A percentile compares a stretch with the other conserved stretches of the same genome.
These are phyloP conservation scores for Lenwebbia sp. DNA, from an alignment of 345 rosid genomes.

Conservation along the genomic window DNA sequence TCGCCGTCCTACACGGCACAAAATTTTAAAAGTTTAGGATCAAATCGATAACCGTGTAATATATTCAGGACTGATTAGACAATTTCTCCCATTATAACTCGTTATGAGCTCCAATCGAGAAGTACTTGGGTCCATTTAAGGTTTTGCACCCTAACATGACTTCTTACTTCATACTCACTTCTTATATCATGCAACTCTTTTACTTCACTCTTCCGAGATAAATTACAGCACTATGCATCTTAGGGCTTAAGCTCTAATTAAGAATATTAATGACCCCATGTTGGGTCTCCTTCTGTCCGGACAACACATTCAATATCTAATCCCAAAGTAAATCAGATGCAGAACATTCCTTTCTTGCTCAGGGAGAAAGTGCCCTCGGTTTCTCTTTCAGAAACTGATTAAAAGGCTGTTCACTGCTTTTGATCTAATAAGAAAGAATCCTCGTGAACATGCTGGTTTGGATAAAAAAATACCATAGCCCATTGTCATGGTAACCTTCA, in stretches of 20 bases:
- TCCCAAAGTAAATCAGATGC: background rate
- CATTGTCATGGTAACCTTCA: too few relatives aligned
- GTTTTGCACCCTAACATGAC: background rate
- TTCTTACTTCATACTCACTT: background rate
- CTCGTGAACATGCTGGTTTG: too few relatives aligned
- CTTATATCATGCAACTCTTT: background rate
- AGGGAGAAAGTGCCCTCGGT: background rate
- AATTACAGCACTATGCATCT: background rate
- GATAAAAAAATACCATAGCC: background rate
- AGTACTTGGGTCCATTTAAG: background rate
- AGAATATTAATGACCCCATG: background rate
- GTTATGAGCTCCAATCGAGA: background rate
- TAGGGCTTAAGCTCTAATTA: background rate
- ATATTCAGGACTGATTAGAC: background rate
- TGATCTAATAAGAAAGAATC: too few relatives aligned
- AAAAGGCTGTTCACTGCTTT: too few relatives aligned
- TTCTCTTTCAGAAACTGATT: background rate
- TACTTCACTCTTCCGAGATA: background rate
- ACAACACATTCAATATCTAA: background rate
- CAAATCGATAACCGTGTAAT: rapidly evolving
- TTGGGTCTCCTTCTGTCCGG: background rate
- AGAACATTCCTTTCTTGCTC: background rate
- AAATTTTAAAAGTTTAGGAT: rapidly evolving
- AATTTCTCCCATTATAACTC: background rate
- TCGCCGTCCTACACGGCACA: background rate